Base-by-base conservation (phyloP, 148 eudicot genomes). In the Amaranthus palmeri region DNA sequence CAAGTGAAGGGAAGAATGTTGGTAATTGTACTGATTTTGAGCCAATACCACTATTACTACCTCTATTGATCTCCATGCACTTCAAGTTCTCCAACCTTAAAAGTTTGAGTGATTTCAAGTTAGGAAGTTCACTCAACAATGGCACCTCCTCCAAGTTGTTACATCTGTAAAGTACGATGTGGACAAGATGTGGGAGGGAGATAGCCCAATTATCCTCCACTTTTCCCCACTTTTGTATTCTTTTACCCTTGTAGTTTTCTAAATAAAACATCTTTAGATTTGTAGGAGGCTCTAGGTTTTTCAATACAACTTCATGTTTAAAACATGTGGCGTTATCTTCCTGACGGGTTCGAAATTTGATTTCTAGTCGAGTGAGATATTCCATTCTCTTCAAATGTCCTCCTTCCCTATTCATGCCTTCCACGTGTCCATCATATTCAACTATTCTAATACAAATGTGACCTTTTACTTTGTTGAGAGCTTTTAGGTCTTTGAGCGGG, bases 171-270 rank as follows among this genome's bases (percentile, higher is more conserved):
- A 78, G 52, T 5, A 4, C 11, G 8, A 79, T 15, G 11, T 58
- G 41, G 11, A 75, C 76, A 43, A 80, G 82, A 66, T 80, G 58
- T 2, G 72, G 79, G 49, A 80, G 76, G 40, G 11, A 14, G 18
- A 13, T 14, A 3, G 15, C 69, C 54, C 74, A 46, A 6, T 45
- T 17, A 66, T 60, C 56, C 1, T 12, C 3, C 43, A 10, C 8
- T 51, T 40, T 18, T 61, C 69, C 72, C 82, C 82, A 80, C 53
- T 59, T 51, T 8, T 76, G 70, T 12, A 75, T 60, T 62, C 11
- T 60, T 2, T 7, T 3, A 0, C 76, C 79, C 8, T 3, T 4
- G 13, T 70, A 80, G 0, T 49, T 7, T 3, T 2, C 4, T 45
- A 79, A 1, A 3, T 10, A 0, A 10, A 80, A 59, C 43, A 9